Evolutionary conservation across 768 basidiomycete genomes (phyloP).

Genomic region (Kwoniella pini): DNA sequence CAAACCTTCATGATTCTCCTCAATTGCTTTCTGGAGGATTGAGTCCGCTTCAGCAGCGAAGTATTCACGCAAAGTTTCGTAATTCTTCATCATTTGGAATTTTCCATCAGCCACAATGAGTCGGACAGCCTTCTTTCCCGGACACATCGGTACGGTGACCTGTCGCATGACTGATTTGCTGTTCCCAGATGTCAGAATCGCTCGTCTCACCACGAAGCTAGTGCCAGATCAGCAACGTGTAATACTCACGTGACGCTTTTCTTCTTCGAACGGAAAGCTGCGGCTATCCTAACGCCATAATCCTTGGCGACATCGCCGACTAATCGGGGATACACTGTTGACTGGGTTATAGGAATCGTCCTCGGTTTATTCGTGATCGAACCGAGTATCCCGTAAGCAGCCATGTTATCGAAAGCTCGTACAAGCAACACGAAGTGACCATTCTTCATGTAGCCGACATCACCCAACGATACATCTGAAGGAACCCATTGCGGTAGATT

Average conservation of each 20-base stretch:
- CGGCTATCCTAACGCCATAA: conserved; percentile 57
- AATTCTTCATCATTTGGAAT: conserved; percentile 66
- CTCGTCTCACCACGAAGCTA: no score
- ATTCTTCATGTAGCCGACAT: conserved; percentile 5
- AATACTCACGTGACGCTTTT: conserved; percentile 30
- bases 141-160: conserved; percentile 65
- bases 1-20: conserved; percentile 60
- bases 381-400: neutral
- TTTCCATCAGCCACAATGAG: conserved; percentile 70
- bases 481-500: conserved; percentile 12
- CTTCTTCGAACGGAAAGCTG: conserved; percentile 58
- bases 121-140: conserved; percentile 67
- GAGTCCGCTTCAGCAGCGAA: conserved; percentile 68
- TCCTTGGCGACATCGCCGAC: conserved; percentile 49
- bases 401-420: neutral
- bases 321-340: conserved; percentile 25
- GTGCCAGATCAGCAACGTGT: neutral
- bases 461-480: neutral
- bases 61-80: conserved; percentile 70
- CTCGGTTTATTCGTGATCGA: no score
- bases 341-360: neutral
- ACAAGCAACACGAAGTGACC: conserved; percentile 1
- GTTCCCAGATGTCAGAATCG: conserved; percentile 53
- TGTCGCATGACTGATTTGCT: conserved; percentile 57
- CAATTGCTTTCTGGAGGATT: conserved; percentile 63